Evolutionary conservation across 139 green algal genomes (phyloP).

Genomic region (Gonium pectorale): DNA sequence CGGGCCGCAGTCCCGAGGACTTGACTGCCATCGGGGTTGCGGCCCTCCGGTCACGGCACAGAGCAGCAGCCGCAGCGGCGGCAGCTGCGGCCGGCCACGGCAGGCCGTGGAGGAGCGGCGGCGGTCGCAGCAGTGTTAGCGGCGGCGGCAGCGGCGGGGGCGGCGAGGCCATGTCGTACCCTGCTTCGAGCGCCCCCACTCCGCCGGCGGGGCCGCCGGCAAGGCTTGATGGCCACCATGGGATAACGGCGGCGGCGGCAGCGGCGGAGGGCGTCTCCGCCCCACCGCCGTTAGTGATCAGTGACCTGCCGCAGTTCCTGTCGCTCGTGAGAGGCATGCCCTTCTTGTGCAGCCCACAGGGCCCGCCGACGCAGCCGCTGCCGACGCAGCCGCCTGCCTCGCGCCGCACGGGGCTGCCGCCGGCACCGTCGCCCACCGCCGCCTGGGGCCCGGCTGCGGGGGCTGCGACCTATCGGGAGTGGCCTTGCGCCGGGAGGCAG

Average conservation of each 20-base stretch:
- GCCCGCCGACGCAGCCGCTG: background rate
- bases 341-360: background rate
- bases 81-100: background rate
- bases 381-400: too few species aligned
- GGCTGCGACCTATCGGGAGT: too few species aligned
- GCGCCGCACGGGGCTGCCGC: too few species aligned
- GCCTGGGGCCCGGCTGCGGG: too few species aligned
- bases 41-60: too few species aligned
- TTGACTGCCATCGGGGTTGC: too few species aligned
- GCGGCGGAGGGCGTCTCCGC: background rate
- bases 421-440: too few species aligned
- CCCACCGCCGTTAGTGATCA: background rate
- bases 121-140: background rate
- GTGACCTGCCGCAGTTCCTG: background rate
- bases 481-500: too few species aligned
- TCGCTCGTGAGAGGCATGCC: conserved; percentile 4
- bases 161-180: background rate
- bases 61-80: background rate
- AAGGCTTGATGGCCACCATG: background rate
- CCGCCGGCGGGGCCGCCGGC: too few species aligned
- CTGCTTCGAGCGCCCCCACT: too few species aligned
- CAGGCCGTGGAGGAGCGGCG: background rate
- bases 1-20: too few species aligned
- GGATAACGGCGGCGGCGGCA: background rate
- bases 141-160: background rate